These are phyloP conservation scores for Fusarium nematophilum DNA, from an alignment of 2,329 filamentous ascomycete species.

Conservation along the genomic window DNA sequence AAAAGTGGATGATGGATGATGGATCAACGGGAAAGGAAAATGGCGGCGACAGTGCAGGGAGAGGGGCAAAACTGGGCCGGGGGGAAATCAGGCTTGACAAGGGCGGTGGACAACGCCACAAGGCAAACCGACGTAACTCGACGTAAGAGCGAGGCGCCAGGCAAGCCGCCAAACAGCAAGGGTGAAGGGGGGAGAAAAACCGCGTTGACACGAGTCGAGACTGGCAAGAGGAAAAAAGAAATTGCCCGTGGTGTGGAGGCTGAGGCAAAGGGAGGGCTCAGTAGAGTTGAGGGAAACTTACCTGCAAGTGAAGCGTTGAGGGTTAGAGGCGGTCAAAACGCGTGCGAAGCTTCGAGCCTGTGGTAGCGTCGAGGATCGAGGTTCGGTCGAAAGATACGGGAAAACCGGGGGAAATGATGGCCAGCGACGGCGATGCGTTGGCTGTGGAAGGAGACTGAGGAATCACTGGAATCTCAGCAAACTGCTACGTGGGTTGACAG, in stretches of 20 bases:
- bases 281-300: constrained; percentile 18
- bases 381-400: neutral
- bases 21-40: constrained; percentile 21
- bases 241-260: neutral
- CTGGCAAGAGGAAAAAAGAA: neutral
- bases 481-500: constrained; percentile 3
- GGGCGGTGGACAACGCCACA: constrained; percentile 44
- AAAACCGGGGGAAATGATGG: constrained; percentile 14
- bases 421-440: constrained; percentile 10
- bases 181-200: constrained; percentile 10
- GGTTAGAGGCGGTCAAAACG: constrained; percentile 43
- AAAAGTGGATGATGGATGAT: constrained; percentile 23
- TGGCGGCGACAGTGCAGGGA: constrained; percentile 31
- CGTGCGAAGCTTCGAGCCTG: constrained; percentile 29
- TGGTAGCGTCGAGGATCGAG: constrained; percentile 22
- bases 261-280: neutral
- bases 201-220: constrained; percentile 13
- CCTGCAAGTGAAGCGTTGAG: constrained; percentile 35
- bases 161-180: constrained; percentile 14
- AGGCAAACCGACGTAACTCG: constrained; percentile 41
- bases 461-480: constrained; percentile 17
- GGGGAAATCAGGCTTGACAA: constrained; percentile 38
- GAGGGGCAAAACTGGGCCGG: constrained; percentile 43
- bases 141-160: constrained; percentile 29
- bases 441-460: constrained; percentile 9